Evolutionary conservation across 192 early-diverging fungal species (phyloP).

Genomic region (Cladochytrium replicatum): DNA sequence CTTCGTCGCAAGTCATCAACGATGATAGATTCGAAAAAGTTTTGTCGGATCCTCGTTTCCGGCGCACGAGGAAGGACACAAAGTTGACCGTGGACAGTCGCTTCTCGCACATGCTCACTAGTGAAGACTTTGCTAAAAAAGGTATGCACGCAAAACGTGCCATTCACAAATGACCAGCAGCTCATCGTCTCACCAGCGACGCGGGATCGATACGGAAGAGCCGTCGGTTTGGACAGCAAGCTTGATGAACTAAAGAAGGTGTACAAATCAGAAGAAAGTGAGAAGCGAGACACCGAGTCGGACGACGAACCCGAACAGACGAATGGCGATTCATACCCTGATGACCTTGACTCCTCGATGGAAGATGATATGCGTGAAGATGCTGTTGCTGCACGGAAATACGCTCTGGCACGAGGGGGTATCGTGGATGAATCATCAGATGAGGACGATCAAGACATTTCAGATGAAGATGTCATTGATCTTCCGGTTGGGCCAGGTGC

Average conservation of each 20-base stretch:
- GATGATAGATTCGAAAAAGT: constrained; percentile 74
- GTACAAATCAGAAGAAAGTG: constrained; percentile 59
- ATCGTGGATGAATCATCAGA: constrained; percentile 57
- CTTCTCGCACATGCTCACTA: constrained; percentile 71
- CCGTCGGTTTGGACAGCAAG: constrained; percentile 21
- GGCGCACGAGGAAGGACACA: constrained; percentile 61
- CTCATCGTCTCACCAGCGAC: neutral
- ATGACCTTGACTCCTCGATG: constrained; percentile 2
- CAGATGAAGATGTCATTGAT: constrained; percentile 26
- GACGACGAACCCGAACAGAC: constrained; percentile 24
- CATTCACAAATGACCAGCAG: constrained; percentile 1
- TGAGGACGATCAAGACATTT: constrained; percentile 40
- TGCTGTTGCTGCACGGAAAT: constrained; percentile 23
- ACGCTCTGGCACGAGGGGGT: constrained; percentile 74
- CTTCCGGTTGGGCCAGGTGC: constrained; percentile 37
- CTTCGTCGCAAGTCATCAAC: no score
- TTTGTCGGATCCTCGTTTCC: constrained; percentile 73
- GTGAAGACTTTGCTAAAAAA: constrained; percentile 47
- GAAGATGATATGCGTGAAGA: constrained; percentile 21
- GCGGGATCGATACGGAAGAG: neutral
- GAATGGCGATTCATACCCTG: constrained; percentile 27
- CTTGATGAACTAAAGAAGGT: constrained; percentile 61
- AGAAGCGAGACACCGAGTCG: constrained; percentile 26
- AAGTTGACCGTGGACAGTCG: constrained; percentile 87
- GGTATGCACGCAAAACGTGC: constrained; percentile 5